A percentile compares a stretch with the other conserved stretches of the same genome.
phyloP scores from a whole-genome alignment of 2,329 filamentous ascomycete genomes.

The Beauveria pseudobassiana region DNA sequence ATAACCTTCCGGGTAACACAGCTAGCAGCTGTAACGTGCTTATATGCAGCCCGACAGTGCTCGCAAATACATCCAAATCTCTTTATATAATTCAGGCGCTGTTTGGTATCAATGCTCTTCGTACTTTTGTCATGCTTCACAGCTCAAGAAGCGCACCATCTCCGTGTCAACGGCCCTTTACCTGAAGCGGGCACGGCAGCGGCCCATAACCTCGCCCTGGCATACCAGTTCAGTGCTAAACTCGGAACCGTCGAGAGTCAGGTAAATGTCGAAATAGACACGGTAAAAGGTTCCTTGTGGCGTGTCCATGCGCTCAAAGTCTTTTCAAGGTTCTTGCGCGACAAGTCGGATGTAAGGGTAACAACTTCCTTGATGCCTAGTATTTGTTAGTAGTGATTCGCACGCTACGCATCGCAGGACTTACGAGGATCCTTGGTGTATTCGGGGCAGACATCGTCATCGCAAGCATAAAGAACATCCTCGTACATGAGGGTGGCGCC shows the following conservation, averaged over 20 bases:
- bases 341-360: conserved; percentile 92
- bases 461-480: conserved; percentile 94
- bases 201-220: conserved; percentile 97
- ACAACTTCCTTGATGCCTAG: conserved; percentile 98
- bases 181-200: conserved; percentile 84
- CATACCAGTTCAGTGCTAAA: conserved; percentile 99
- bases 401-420: conserved; percentile 32
- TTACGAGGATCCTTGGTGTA: conserved; percentile 99
- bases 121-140: neutral
- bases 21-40: neutral
- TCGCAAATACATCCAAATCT: neutral
- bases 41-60: conserved; percentile 1
- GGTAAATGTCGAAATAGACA: conserved; percentile 71
- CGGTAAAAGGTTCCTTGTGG: conserved; percentile 95
- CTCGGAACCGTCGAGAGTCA: conserved; percentile 93
- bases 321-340: conserved; percentile 95
- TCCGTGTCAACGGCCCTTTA: conserved; percentile 26
- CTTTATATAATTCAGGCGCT: conserved; percentile 8
- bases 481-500: conserved; percentile 99
- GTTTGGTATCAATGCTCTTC: conserved; percentile 12
- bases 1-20: neutral
- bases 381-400: conserved; percentile 19
- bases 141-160: neutral
- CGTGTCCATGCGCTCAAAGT: conserved; percentile 98
- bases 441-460: conserved; percentile 95